phyloP scores from a whole-genome alignment of 768 basidiomycete species.

The Tricholoma terreum region DNA sequence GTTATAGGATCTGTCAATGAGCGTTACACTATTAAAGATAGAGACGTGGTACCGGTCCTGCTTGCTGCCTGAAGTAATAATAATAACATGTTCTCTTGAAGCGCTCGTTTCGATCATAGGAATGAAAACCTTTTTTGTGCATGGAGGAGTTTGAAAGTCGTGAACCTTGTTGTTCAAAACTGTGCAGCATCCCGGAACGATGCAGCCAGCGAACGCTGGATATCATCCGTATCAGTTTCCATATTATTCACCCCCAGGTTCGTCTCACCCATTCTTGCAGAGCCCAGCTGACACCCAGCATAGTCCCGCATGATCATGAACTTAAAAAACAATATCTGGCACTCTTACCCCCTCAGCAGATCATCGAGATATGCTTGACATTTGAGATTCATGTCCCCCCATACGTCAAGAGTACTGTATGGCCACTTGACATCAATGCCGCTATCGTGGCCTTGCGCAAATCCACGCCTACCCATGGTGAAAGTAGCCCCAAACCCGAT shows the following conservation, averaged over 20 bases:
- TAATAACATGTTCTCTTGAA: too few relatives aligned
- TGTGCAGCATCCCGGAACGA: slow-evolving; percentile 67
- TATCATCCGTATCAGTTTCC: slow-evolving; percentile 35
- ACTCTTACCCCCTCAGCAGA: slow-evolving; percentile 62
- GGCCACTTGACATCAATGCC: slow-evolving; percentile 67
- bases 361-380: slow-evolving; percentile 76
- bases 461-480: slow-evolving; percentile 16
- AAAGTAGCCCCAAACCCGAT: slow-evolving; percentile 8
- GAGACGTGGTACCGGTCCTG: too few relatives aligned
- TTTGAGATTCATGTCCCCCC: slow-evolving; percentile 68
- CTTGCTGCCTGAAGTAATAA: too few relatives aligned
- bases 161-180: slow-evolving; percentile 70
- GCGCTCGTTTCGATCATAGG: too few relatives aligned
- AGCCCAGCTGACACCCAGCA: slow-evolving; percentile 14
- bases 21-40: too few relatives aligned
- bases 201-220: slow-evolving; percentile 49
- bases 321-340: slow-evolving; percentile 72
- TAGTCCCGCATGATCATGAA: slow-evolving; percentile 47
- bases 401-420: slow-evolving; percentile 62
- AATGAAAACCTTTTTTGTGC: too few relatives aligned
- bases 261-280: slow-evolving; percentile 17
- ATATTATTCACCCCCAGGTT: slow-evolving; percentile 32
- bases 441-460: slow-evolving; percentile 56
- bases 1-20: too few relatives aligned
- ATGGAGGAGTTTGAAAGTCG: slow-evolving; percentile 22